Conservation (phyloP, 2,329 filamentous ascomycete species). For the Golovinomyces cichoracearum region DNA sequence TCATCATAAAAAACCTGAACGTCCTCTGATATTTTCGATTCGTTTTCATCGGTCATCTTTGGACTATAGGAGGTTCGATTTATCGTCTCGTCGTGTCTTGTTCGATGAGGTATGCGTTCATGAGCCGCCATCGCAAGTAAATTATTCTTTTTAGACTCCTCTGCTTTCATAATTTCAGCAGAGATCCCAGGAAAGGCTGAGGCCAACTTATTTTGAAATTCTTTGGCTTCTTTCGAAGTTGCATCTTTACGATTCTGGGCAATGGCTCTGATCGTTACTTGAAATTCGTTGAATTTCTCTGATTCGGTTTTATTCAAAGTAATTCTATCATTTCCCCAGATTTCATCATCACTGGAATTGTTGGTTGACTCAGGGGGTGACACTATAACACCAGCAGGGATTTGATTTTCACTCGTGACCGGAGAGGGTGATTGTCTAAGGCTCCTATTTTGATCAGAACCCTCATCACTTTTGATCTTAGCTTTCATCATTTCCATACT, state of each 20-base stretch:
- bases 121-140: constrained; percentile 11
- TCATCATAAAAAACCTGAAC: too few relatives aligned
- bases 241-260: constrained; percentile 37
- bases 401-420: constrained; percentile 40
- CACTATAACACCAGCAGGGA: constrained; percentile 63
- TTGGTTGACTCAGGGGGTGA: constrained; percentile 70
- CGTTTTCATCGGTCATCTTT: too few relatives aligned
- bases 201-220: constrained; percentile 9
- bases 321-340: constrained; percentile 6
- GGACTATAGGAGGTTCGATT: too few relatives aligned
- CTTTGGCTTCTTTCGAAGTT: constrained; percentile 17
- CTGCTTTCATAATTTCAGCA: neutral
- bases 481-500: constrained; percentile 11
- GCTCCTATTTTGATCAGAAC: constrained; percentile 18
- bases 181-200: too few relatives aligned
- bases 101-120: neutral
- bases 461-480: constrained; percentile 11
- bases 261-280: constrained; percentile 62
- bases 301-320: too few relatives aligned
- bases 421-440: constrained; percentile 67
- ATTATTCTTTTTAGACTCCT: neutral
- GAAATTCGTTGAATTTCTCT: constrained; percentile 29
- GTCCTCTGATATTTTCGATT: too few relatives aligned
- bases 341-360: constrained; percentile 67
- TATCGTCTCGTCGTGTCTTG: too few relatives aligned